A percentile compares a stretch with the other conserved stretches of the same genome.
phyloP scores from a whole-genome alignment of 805 yeast genomes.

The Ogataea neopini region DNA sequence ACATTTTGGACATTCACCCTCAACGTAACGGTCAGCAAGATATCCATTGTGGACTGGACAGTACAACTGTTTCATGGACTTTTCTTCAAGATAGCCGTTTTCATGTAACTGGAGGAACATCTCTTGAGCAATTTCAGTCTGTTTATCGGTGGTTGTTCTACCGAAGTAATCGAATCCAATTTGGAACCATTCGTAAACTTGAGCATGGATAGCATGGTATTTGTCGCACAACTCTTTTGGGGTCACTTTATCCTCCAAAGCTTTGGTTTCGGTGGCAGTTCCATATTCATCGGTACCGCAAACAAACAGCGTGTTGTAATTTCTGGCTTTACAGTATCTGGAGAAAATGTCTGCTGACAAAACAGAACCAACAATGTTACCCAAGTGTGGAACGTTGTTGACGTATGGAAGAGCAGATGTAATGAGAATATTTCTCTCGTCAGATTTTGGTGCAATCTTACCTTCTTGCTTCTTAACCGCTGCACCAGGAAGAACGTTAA shows the following conservation, averaged over 20 bases:
- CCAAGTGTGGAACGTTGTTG: slow-evolving; percentile 97
- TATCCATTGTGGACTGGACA: slow-evolving; percentile 89
- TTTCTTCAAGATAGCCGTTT: slow-evolving; percentile 84
- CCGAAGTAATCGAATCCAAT: slow-evolving; percentile 95
- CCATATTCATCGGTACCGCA: slow-evolving; percentile 99
- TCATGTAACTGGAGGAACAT: slow-evolving; percentile 75
- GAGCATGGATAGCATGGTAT: slow-evolving; percentile 81
- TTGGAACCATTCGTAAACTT: slow-evolving; percentile 95
- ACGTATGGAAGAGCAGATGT: slow-evolving; percentile 98
- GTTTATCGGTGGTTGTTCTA: slow-evolving; percentile 88
- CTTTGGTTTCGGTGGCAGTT: slow-evolving; percentile 98
- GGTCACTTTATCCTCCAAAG: slow-evolving; percentile 86
- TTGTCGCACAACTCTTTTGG: slow-evolving; percentile 91
- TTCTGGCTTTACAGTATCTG: slow-evolving; percentile 85
- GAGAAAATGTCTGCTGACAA: slow-evolving; percentile 92
- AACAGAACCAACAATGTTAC: slow-evolving; percentile 95
- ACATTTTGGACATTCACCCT: slow-evolving; percentile 97
- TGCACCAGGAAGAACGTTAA: slow-evolving; percentile 23
- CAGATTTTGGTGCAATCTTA: slow-evolving; percentile 63
- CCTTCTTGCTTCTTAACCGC: slow-evolving; percentile 21
- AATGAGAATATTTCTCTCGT: slow-evolving; percentile 78
- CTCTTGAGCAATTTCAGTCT: slow-evolving; percentile 94
- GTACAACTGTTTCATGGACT: slow-evolving; percentile 83
- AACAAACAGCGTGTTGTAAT: slow-evolving; percentile 79
- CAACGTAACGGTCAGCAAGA: slow-evolving; percentile 95